Evolutionary conservation across 768 basidiomycete genomes (phyloP), one percentile per base, ranked within the genome.

Genomic region (Hericium coralloides): DNA sequence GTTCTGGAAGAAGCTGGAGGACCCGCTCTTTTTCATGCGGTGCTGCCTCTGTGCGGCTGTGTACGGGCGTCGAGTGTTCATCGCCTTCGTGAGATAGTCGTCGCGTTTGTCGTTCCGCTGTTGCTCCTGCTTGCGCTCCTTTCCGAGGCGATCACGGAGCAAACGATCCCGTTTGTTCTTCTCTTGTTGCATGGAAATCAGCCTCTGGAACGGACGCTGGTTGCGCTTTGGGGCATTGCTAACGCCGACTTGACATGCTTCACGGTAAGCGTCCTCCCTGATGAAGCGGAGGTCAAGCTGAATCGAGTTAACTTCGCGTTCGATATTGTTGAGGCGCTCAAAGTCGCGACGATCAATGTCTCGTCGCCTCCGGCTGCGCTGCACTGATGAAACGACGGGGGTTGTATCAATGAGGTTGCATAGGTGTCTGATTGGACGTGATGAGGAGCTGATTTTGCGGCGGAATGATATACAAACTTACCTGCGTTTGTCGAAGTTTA

Each of bases 1-100:
- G 63, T 83, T 86, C 71, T 83, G 86, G 71, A 92, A 79, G 69
- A 92, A 87, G 4, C 87, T 85, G 0, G 84, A 75, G 18, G 80
- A 91, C 76, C 91, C 87, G 73, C 88, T 91, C 72, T 90, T 89
- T 79, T 92, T 92, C 70, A 85, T 83, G n/a, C 88, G 79, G 59
- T 89, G 87, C 56, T 86, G 85, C 69, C 90, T 89, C 65, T 81
- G 81, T 26, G 71, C 73, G 4, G 76, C 67, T 0, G 74, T 68
- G 57, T 77, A 74, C 56, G 79, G 81, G 49, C 82, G 78, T 38
- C 75, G 73, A 4, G 71, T 68, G 45, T 77, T 71, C 85, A 92
- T 89, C 2, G 87, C 87, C 65, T 79, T 82, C 66, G 80, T 86
- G 39, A 92, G 73, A 54, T 86, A 76, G 58, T 91, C 88, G 59